These are phyloP conservation scores for Gymnopilus junonius DNA, from an alignment of 768 basidiomycete species.

Conservation along the genomic window DNA sequence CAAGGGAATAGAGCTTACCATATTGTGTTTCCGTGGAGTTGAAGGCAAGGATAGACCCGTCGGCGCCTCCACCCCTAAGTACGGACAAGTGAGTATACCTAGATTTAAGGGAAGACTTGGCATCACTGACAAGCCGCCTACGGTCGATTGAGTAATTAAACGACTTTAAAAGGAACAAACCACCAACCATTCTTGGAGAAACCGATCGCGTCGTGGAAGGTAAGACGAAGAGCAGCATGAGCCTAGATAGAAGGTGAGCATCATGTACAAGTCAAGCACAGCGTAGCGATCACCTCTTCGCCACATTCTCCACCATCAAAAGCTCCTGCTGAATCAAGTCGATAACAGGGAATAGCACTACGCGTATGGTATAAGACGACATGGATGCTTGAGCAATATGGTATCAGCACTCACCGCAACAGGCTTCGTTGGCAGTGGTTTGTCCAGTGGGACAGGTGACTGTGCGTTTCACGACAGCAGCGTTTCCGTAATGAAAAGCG, in stretches of 20 bases:
- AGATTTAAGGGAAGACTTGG: not conserved
- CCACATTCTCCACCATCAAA: not conserved
- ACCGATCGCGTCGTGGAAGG: slow-evolving; percentile 4
- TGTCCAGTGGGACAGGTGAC: not conserved
- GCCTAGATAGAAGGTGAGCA: too few species aligned
- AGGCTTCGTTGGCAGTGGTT: not conserved
- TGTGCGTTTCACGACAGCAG: not conserved
- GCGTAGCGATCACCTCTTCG: too few species aligned
- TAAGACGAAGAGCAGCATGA: not conserved
- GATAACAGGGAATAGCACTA: not conserved
- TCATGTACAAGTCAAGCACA: too few species aligned
- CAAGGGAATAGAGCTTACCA: not conserved
- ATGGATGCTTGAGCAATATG: not conserved
- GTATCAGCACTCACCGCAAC: not conserved
- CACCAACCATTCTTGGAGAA: not conserved
- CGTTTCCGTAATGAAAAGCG: not conserved
- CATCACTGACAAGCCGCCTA: not conserved
- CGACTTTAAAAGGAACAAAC: not conserved
- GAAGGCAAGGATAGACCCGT: not conserved
- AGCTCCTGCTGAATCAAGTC: not conserved
- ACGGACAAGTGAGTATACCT: not conserved
- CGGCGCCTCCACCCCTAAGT: not conserved
- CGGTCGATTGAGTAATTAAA: not conserved
- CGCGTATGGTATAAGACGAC: not conserved
- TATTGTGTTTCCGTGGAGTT: not conserved